These are phyloP conservation scores for Amanita fuliginea DNA, from an alignment of 768 basidiomycete genomes.

Conservation along the genomic window DNA sequence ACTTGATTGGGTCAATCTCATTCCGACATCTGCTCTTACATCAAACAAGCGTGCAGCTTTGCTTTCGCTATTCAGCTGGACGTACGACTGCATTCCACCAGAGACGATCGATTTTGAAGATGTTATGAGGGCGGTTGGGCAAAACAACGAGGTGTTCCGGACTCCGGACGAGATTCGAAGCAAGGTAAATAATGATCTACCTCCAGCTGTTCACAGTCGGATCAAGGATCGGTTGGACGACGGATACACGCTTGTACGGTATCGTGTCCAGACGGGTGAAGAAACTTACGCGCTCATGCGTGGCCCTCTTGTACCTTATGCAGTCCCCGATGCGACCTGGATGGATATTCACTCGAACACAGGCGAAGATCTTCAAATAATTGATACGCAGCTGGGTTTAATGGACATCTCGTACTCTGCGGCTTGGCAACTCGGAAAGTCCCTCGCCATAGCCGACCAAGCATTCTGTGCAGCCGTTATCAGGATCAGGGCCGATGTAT, in stretches of 20 bases:
- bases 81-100: not conserved
- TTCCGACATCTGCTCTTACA: not conserved
- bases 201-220: not conserved
- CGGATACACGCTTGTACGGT: not conserved
- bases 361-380: slow-evolving; percentile 2
- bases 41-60: slow-evolving; percentile 1
- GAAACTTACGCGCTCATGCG: not conserved
- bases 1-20: not conserved
- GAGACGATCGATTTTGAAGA: slow-evolving; percentile 1
- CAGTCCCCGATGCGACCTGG: not conserved
- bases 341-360: slow-evolving; percentile 1
- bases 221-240: not conserved
- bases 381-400: not conserved
- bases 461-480: not conserved
- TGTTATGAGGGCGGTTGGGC: not conserved
- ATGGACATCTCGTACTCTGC: slow-evolving; percentile 4
- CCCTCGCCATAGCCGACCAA: slow-evolving; percentile 4
- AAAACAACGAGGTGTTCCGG: not conserved
- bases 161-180: not conserved
- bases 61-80: slow-evolving; percentile 4
- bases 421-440: slow-evolving; percentile 5
- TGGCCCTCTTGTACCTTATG: not conserved
- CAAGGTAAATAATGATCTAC: not conserved
- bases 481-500: too few species aligned
- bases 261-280: not conserved